These are phyloP conservation scores for Monosporozyma aerobia DNA, from an alignment of 805 yeast species.

Conservation along the genomic window DNA sequence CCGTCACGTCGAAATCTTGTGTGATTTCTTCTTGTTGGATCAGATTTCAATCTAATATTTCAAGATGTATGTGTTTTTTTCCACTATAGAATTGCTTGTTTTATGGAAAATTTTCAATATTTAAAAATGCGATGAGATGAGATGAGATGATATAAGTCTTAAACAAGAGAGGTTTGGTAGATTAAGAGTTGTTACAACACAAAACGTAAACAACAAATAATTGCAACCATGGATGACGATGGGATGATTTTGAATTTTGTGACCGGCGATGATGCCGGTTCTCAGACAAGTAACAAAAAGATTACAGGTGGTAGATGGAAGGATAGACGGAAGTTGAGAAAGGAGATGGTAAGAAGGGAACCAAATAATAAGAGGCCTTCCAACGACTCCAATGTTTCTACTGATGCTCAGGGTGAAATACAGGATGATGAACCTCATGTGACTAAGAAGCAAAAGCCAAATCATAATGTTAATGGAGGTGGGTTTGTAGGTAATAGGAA, in stretches of 20 bases:
- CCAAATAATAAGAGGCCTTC: constrained; percentile 10
- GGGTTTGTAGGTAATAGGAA: background rate
- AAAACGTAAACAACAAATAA: background rate
- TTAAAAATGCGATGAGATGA: constrained; percentile 12
- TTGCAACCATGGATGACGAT: constrained; percentile 25
- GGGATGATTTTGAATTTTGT: constrained; percentile 58
- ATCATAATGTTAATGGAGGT: background rate
- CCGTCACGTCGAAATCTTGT: background rate
- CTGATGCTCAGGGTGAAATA: background rate
- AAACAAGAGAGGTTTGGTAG: background rate
- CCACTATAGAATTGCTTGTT: constrained; percentile 9
- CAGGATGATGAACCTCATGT: background rate
- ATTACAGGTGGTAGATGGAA: constrained; percentile 75
- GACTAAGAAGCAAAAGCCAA: background rate
- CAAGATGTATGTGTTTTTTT: constrained; percentile 1
- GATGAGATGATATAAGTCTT: constrained; percentile 2
- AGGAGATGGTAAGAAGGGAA: constrained; percentile 39
- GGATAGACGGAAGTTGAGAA: constrained; percentile 58
- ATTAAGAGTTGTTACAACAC: background rate
- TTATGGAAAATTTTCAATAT: constrained; percentile 7
- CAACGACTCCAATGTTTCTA: background rate
- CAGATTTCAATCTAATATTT: background rate
- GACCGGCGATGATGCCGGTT: constrained; percentile 15
- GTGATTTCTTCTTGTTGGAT: background rate
- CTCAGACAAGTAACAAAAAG: constrained; percentile 27